A percentile compares a stretch with the other conserved stretches of the same genome.
Conservation (phyloP, 306 rosid species). For the Carpinus fangiana region DNA sequence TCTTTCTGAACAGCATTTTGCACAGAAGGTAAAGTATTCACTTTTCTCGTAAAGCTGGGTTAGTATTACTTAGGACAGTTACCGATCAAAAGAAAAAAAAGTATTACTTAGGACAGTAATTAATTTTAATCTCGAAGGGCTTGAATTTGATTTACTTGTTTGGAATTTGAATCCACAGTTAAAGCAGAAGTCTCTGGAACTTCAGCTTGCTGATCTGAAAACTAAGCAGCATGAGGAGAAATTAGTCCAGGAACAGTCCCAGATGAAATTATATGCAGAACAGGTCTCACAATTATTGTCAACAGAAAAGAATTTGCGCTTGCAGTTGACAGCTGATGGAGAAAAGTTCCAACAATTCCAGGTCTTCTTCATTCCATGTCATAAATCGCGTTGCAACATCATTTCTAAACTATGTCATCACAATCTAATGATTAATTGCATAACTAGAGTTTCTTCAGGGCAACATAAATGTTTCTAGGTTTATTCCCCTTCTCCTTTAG, state of each 20-base stretch:
- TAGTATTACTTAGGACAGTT: constrained; percentile 2
- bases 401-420: constrained; percentile 9
- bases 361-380: constrained; percentile 40
- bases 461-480: not conserved
- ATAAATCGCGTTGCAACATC: constrained; percentile 11
- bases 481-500: not conserved
- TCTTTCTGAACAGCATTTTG: constrained; percentile 77
- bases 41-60: constrained; percentile 20
- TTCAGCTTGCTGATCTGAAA: constrained; percentile 86
- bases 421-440: constrained; percentile 16
- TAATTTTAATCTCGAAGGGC: constrained; percentile 19
- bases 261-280: constrained; percentile 86
- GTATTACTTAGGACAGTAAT: constrained; percentile 1
- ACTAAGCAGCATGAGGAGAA: constrained; percentile 86
- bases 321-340: constrained; percentile 90
- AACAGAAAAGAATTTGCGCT: constrained; percentile 79
- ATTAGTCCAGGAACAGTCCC: constrained; percentile 77
- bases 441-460: constrained; percentile 15
- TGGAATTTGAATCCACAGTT: constrained; percentile 57
- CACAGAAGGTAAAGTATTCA: constrained; percentile 61
- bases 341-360: constrained; percentile 95
- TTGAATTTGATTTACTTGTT: constrained; percentile 20
- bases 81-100: too few species aligned
- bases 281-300: constrained; percentile 81
- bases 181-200: constrained; percentile 89